Percentiles rank a stretch among this genome's conserved stretches.
phyloP scores from a whole-genome alignment of 257 asterid genomes.

The Solanum lignicaule region DNA sequence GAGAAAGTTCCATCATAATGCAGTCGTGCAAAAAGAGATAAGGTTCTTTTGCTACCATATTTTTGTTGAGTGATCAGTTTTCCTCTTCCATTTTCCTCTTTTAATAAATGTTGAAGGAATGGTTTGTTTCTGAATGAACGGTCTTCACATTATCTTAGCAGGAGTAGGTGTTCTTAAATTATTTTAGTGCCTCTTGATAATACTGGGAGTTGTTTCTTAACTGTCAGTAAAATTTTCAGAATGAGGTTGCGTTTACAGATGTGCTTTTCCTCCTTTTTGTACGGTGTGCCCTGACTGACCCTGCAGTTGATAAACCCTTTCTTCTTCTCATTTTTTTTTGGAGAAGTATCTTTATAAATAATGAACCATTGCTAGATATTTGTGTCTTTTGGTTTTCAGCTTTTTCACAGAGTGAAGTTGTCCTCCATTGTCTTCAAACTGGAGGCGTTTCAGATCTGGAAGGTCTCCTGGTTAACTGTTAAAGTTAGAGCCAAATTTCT shows the following conservation, averaged over 20 bases:
- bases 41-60: background rate
- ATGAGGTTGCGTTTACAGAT: background rate
- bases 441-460: background rate
- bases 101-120: background rate
- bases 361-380: background rate
- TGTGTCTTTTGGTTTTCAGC: background rate
- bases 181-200: background rate
- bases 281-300: background rate
- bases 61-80: background rate
- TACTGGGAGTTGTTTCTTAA: background rate
- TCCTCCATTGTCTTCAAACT: background rate
- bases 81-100: background rate
- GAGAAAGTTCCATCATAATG: background rate
- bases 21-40: background rate
- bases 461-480: background rate
- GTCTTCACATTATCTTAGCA: background rate
- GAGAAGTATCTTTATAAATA: background rate
- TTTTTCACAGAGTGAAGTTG: background rate
- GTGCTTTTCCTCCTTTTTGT: background rate
- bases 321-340: background rate
- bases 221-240: background rate
- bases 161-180: background rate
- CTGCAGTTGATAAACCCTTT: background rate
- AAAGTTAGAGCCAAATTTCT: background rate
- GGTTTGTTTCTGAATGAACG: background rate